Evolutionary conservation across 305 asterid genomes (phyloP).

Genomic region (Solanum hybrid): DNA sequence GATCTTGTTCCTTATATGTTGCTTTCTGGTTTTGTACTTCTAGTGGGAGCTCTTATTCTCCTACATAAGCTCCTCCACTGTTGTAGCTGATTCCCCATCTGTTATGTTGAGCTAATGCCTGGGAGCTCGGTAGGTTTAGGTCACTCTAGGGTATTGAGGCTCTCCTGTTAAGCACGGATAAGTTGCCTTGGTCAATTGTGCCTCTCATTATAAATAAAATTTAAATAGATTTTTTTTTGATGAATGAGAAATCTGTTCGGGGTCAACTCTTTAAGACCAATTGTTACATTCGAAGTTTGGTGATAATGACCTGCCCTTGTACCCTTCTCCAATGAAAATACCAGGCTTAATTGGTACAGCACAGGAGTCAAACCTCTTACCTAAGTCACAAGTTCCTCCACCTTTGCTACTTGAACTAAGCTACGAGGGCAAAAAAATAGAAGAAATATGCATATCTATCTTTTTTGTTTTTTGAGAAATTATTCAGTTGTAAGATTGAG

Average conservation of each 20-base stretch:
- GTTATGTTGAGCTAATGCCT: not conserved
- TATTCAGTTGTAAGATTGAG: not conserved
- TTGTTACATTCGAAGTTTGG: not conserved
- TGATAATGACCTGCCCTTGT: not conserved
- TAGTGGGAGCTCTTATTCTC: not conserved
- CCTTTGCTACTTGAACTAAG: not conserved
- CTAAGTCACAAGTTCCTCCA: not conserved
- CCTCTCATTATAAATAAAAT: not conserved
- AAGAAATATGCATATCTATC: not conserved
- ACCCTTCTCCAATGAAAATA: not conserved
- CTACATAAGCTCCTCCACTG: not conserved
- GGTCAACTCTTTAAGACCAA: not conserved
- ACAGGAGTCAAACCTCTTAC: not conserved
- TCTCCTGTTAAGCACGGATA: not conserved
- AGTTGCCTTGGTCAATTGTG: not conserved
- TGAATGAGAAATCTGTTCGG: not conserved
- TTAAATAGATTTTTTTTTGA: not conserved
- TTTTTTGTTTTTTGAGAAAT: not conserved
- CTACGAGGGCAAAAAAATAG: not conserved
- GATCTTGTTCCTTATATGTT: not conserved
- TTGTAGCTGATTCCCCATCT: not conserved
- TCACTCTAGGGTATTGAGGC: not conserved
- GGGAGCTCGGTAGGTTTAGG: not conserved
- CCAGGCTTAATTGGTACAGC: not conserved
- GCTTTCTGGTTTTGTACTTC: not conserved